Conservation (phyloP, 768 basidiomycete species). For the Mycena vitilis region DNA sequence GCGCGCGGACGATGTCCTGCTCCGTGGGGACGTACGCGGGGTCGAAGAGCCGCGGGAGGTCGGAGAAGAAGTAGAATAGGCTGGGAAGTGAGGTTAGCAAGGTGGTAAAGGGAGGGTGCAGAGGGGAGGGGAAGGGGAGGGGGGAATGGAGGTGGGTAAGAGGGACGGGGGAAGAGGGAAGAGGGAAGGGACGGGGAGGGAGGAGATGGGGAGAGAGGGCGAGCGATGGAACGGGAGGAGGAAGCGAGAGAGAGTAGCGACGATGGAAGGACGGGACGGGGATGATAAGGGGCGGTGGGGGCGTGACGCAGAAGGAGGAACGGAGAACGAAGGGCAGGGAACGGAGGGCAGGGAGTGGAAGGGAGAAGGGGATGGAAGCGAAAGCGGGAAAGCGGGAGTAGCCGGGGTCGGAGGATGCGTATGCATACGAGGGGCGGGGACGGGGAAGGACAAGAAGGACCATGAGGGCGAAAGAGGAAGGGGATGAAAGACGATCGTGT, state of each 20-base stretch:
- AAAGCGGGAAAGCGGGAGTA: too few relatives aligned
- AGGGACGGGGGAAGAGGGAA: constrained; percentile 19
- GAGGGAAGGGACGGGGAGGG: constrained; percentile 2
- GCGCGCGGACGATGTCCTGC: constrained; percentile 88
- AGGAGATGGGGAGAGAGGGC: neutral
- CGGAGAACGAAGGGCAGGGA: too few relatives aligned
- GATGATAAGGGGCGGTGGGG: too few relatives aligned
- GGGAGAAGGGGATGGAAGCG: too few relatives aligned
- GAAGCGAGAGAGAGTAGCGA: neutral
- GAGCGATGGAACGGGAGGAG: constrained; percentile 20
- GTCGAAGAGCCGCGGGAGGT: constrained; percentile 84
- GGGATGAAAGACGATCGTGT: too few relatives aligned
- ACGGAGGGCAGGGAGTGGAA: too few relatives aligned
- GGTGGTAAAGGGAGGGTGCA: neutral
- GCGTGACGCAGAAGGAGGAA: too few relatives aligned
- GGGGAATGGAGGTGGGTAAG: neutral
- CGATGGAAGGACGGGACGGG: too few relatives aligned
- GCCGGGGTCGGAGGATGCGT: too few relatives aligned
- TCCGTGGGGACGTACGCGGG: constrained; percentile 79
- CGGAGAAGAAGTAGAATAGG: constrained; percentile 80
- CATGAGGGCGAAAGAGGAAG: too few relatives aligned
- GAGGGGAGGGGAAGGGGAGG: neutral
- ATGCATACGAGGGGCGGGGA: too few relatives aligned
- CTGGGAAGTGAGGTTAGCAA: constrained; percentile 46
- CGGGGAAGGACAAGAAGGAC: too few relatives aligned